These are phyloP conservation scores for Lactifluus pinguis DNA, from an alignment of 768 basidiomycete genomes.

Conservation along the genomic window DNA sequence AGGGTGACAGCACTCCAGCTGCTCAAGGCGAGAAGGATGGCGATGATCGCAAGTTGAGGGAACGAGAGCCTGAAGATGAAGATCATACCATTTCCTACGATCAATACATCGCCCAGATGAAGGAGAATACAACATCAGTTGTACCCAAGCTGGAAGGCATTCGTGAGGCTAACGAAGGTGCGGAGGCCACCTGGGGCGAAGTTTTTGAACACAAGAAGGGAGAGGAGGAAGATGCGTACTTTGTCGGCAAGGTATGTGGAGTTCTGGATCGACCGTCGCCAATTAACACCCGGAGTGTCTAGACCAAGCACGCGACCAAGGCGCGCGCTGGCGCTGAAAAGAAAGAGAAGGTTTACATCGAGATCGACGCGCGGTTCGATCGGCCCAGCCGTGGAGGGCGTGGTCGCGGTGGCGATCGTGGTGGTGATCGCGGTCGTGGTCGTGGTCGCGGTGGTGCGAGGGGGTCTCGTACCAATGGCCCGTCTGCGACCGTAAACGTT, in stretches of 20 bases:
- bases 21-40: slow-evolving; percentile 30
- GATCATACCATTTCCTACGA: slow-evolving; percentile 93
- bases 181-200: slow-evolving; percentile 62
- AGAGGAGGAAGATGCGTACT: slow-evolving; percentile 67
- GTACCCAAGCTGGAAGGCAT: slow-evolving; percentile 69
- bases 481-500: slow-evolving; percentile 47
- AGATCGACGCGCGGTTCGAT: slow-evolving; percentile 86
- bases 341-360: slow-evolving; percentile 85
- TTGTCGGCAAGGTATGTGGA: slow-evolving; percentile 71
- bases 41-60: slow-evolving; percentile 33
- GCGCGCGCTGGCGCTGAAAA: slow-evolving; percentile 62
- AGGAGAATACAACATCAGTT: slow-evolving; percentile 43
- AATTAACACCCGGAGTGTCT: neutral
- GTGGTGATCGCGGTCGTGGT: slow-evolving; percentile 33
- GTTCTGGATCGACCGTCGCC: neutral
- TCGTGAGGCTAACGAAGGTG: slow-evolving; percentile 74
- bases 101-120: slow-evolving; percentile 81
- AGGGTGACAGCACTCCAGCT: slow-evolving; percentile 24
- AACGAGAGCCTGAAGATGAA: slow-evolving; percentile 71
- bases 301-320: slow-evolving; percentile 64
- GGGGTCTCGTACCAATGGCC: slow-evolving; percentile 32
- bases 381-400: slow-evolving; percentile 65
- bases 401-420: slow-evolving; percentile 37
- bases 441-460: slow-evolving; percentile 36
- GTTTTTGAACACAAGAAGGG: slow-evolving; percentile 55